Percentiles rank a stretch among this genome's conserved stretches.
These are phyloP conservation scores for Fonsecaea pugnacius DNA, from an alignment of 2,329 filamentous ascomycete genomes.

Conservation along the genomic window DNA sequence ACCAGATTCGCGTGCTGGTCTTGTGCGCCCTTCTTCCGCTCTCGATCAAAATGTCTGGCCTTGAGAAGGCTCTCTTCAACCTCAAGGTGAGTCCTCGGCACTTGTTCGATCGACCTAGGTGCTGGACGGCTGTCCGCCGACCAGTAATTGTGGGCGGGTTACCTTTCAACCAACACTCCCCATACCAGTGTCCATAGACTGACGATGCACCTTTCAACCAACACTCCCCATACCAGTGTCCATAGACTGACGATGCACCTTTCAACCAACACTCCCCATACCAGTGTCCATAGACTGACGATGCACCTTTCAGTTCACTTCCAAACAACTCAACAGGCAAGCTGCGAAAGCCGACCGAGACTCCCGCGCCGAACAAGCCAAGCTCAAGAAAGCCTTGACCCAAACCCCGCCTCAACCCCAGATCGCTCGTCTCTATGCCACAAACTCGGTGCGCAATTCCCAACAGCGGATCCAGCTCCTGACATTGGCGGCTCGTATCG, in stretches of 20 bases:
- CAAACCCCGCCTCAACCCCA: constrained; percentile 51
- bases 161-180: background rate
- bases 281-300: constrained; percentile 9
- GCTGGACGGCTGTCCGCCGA: background rate
- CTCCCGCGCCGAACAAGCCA: constrained; percentile 53
- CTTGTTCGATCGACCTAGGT: too few relatives aligned
- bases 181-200: constrained; percentile 4
- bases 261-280: background rate
- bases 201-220: background rate
- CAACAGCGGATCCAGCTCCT: constrained; percentile 52
- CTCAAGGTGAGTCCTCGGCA: constrained; percentile 41
- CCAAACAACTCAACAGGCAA: constrained; percentile 55
- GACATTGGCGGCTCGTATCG: constrained; percentile 52
- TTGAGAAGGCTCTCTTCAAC: constrained; percentile 41
- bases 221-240: background rate
- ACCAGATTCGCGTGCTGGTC: background rate
- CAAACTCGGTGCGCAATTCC: constrained; percentile 52
- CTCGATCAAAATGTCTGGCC: constrained; percentile 35
- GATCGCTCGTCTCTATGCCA: constrained; percentile 55
- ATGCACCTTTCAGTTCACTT: constrained; percentile 46
- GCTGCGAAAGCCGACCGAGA: constrained; percentile 52
- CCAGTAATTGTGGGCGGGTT: background rate
- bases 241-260: constrained; percentile 9
- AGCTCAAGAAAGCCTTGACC: constrained; percentile 55
- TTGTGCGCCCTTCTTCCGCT: background rate